These are phyloP conservation scores for Naganishia randhawae DNA, from an alignment of 768 basidiomycete species.

Conservation along the genomic window DNA sequence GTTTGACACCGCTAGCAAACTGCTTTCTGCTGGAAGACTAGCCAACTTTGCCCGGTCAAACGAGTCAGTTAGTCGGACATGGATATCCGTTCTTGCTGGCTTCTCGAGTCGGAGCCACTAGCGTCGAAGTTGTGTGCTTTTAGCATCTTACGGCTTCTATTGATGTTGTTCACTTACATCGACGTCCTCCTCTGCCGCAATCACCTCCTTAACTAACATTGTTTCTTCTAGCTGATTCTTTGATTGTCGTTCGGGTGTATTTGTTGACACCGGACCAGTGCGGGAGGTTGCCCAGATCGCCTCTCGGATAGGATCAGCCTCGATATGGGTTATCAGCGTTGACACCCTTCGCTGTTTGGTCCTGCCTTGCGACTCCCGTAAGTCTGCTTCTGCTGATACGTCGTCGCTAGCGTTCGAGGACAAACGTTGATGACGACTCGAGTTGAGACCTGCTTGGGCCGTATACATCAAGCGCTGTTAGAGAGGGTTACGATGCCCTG, in stretches of 20 bases:
- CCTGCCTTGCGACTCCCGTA: slow-evolving; percentile 76
- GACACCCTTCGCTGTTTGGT: slow-evolving; percentile 76
- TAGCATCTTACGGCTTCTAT: neutral
- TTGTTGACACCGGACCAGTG: neutral
- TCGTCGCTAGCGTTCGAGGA: slow-evolving; percentile 73
- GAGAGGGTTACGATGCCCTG: slow-evolving; percentile 63
- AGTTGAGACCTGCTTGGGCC: slow-evolving; percentile 12
- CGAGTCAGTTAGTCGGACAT: slow-evolving; percentile 42
- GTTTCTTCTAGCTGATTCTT: neutral
- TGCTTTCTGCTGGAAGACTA: slow-evolving; percentile 41
- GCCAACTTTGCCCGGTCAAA: slow-evolving; percentile 33
- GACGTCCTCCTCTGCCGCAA: slow-evolving; percentile 39
- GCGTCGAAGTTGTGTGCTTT: neutral
- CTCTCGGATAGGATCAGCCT: slow-evolving; percentile 69
- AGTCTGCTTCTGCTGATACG: slow-evolving; percentile 77
- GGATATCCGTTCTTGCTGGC: slow-evolving; percentile 44
- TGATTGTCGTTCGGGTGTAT: neutral
- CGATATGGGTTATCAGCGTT: slow-evolving; percentile 80
- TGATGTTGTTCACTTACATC: slow-evolving; percentile 38
- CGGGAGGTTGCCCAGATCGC: slow-evolving; percentile 16
- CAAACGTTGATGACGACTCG: slow-evolving; percentile 9
- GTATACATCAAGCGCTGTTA: slow-evolving; percentile 35
- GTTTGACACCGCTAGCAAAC: slow-evolving; percentile 44
- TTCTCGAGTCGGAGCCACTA: slow-evolving; percentile 46
- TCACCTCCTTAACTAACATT: slow-evolving; percentile 22